These are phyloP conservation scores for Raddia guianensis DNA, from an alignment of 176 grass and related monocot species.

Conservation along the genomic window DNA sequence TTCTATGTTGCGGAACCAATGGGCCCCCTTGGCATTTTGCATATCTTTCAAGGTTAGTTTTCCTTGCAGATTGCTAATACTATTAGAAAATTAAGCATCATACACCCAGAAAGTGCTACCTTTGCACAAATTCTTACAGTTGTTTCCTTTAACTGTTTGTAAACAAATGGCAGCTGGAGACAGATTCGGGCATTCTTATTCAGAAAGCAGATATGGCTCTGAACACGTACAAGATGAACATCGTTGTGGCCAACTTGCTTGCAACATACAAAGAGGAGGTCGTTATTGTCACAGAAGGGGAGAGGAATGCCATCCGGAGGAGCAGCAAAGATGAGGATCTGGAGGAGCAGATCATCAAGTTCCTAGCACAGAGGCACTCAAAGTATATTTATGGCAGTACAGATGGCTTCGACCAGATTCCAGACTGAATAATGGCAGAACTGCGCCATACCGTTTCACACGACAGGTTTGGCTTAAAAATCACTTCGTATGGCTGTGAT, in stretches of 20 bases:
- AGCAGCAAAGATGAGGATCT: constrained; percentile 54
- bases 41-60: constrained; percentile 83
- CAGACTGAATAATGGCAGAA: constrained; percentile 19
- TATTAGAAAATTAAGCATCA: constrained; percentile 3
- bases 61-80: background rate
- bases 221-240: constrained; percentile 78
- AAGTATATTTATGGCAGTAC: constrained; percentile 46
- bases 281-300: constrained; percentile 50
- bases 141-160: background rate
- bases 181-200: constrained; percentile 78
- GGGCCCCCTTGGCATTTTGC: constrained; percentile 80
- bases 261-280: constrained; percentile 86
- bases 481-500: too few relatives aligned
- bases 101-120: background rate
- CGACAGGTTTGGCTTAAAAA: background rate
- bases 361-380: constrained; percentile 52
- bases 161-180: constrained; percentile 64
- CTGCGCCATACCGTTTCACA: background rate
- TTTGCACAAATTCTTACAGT: background rate
- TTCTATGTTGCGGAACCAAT: constrained; percentile 62
- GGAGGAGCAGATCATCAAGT: constrained; percentile 62
- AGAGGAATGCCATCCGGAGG: constrained; percentile 43
- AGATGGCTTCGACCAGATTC: constrained; percentile 18
- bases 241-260: constrained; percentile 72
- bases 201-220: constrained; percentile 70